Percentiles rank a stretch among this genome's conserved stretches.
phyloP scores from a whole-genome alignment of 1,139 yeast genomes.

The Meyerozyma sp. region DNA sequence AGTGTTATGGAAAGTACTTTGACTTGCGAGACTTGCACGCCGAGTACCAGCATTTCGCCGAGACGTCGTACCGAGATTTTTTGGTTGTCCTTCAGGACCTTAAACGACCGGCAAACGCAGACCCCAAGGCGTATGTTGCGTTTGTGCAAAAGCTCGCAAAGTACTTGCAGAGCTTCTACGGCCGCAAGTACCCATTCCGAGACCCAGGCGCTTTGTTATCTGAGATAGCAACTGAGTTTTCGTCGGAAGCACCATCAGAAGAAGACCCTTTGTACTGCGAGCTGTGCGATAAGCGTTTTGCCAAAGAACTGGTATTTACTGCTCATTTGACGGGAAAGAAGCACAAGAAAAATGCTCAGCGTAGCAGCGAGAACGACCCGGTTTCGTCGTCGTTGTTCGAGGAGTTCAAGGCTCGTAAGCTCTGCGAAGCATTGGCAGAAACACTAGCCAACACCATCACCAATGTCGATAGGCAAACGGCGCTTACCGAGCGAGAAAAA shows the following conservation, averaged over 20 bases:
- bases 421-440: not conserved
- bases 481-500: constrained; percentile 72
- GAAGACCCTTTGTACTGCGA: constrained; percentile 45
- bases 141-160: constrained; percentile 39
- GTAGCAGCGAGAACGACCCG: not conserved
- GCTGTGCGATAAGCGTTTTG: constrained; percentile 60
- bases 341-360: constrained; percentile 51
- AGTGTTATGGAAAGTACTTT: constrained; percentile 58
- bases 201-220: constrained; percentile 29
- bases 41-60: constrained; percentile 43
- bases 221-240: constrained; percentile 28
- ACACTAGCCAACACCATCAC: constrained; percentile 40
- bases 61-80: constrained; percentile 4
- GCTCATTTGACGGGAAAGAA: constrained; percentile 74
- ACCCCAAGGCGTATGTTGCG: constrained; percentile 27
- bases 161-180: constrained; percentile 44
- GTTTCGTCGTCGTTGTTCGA: not conserved
- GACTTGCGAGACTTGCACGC: constrained; percentile 52
- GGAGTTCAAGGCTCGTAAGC: not conserved
- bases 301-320: constrained; percentile 59
- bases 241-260: constrained; percentile 8
- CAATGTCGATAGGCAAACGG: constrained; percentile 61
- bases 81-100: constrained; percentile 28
- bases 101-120: constrained; percentile 30
- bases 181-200: constrained; percentile 47